Percentiles rank a stretch among this genome's conserved stretches.
These are phyloP conservation scores for Coccinonectria pachysandricola DNA, from an alignment of 2,329 filamentous ascomycete genomes.

Conservation along the genomic window DNA sequence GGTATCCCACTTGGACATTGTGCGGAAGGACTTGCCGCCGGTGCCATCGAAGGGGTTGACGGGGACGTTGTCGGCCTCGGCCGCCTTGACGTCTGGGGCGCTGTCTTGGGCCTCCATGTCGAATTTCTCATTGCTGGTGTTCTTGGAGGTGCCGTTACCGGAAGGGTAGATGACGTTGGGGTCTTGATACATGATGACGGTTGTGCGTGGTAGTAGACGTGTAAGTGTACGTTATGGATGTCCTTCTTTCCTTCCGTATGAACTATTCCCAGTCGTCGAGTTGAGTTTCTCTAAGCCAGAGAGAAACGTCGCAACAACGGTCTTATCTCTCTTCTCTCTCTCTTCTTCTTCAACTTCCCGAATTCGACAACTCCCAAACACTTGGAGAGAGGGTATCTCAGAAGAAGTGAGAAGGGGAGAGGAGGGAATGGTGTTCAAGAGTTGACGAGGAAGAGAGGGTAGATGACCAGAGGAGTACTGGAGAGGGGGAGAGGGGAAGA, in stretches of 20 bases:
- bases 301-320: too few species aligned
- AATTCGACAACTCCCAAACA: constrained; percentile 2
- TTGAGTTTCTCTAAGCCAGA: too few species aligned
- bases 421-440: neutral
- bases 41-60: constrained; percentile 20
- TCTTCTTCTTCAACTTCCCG: too few species aligned
- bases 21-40: constrained; percentile 24
- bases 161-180: constrained; percentile 16
- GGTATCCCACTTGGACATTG: constrained; percentile 25
- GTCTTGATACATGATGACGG: constrained; percentile 10
- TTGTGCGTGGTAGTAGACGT: constrained; percentile 2
- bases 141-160: constrained; percentile 16
- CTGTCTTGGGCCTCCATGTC: constrained; percentile 6
- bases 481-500: constrained; percentile 7
- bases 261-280: too few species aligned
- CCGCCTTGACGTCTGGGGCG: too few species aligned
- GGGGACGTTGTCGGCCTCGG: constrained; percentile 12
- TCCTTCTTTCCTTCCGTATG: too few species aligned
- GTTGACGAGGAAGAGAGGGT: too few species aligned
- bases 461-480: too few species aligned
- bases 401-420: constrained; percentile 1
- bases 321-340: neutral
- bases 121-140: constrained; percentile 18
- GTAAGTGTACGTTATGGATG: too few species aligned
- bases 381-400: constrained; percentile 9